Evolutionary conservation across 345 rosid genomes (phyloP).

Genomic region (Bruguiera sexangula): DNA sequence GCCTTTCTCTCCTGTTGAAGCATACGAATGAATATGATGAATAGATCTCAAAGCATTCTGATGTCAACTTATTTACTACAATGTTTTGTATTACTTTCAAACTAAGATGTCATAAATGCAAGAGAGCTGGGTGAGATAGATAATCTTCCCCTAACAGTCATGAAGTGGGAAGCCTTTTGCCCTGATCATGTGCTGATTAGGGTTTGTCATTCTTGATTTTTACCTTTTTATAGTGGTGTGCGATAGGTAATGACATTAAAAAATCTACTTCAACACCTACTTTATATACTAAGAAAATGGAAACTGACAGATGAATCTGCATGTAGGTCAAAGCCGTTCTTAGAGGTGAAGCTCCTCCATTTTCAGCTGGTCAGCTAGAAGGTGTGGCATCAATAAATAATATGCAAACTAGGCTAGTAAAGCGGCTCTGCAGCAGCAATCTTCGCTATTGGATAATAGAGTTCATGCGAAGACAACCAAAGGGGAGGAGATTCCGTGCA

Average conservation of each 20-base stretch:
- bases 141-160: too few relatives aligned
- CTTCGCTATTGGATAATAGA: slow-evolving; percentile 91
- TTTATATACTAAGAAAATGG: too few relatives aligned
- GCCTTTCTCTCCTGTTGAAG: slow-evolving; percentile 17
- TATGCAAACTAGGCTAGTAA: slow-evolving; percentile 54
- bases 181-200: too few relatives aligned
- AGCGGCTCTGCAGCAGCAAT: slow-evolving; percentile 55
- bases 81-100: neutral
- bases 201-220: too few relatives aligned
- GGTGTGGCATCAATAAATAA: slow-evolving; percentile 69
- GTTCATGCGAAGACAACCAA: slow-evolving; percentile 71
- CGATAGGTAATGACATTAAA: too few relatives aligned
- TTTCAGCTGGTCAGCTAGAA: slow-evolving; percentile 85
- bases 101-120: too few relatives aligned
- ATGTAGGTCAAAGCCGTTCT: slow-evolving; percentile 78
- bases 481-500: slow-evolving; percentile 64
- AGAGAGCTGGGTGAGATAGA: too few relatives aligned
- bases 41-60: neutral
- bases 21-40: neutral
- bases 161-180: too few relatives aligned
- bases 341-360: slow-evolving; percentile 76
- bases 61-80: neutral
- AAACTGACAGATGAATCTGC: neutral
- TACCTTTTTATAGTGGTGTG: too few relatives aligned
- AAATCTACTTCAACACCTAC: too few relatives aligned